These are phyloP conservation scores for Macrophomina pseudophaseolina DNA, from an alignment of 2,329 filamentous ascomycete genomes.

Conservation along the genomic window DNA sequence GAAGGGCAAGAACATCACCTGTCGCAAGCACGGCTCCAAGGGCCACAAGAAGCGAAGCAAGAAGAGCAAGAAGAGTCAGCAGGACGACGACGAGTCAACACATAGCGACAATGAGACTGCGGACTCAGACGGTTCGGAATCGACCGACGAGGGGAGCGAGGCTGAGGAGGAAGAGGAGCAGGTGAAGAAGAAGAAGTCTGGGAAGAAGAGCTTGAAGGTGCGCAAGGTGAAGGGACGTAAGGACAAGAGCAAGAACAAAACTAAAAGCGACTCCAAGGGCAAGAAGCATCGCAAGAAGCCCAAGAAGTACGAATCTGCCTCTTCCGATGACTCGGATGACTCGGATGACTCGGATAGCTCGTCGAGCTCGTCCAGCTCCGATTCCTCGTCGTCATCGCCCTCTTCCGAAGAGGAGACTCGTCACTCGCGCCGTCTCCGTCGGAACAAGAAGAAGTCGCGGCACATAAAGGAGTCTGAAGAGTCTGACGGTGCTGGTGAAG, in stretches of 20 bases:
- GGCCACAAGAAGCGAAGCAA: constrained; percentile 25
- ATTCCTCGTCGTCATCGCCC: constrained; percentile 23
- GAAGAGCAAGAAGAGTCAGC: constrained; percentile 28
- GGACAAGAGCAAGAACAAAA: constrained; percentile 31
- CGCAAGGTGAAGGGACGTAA: constrained; percentile 38
- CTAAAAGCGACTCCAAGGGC: not conserved
- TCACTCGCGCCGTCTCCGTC: constrained; percentile 25
- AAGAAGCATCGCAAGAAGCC: constrained; percentile 34
- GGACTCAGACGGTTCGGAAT: constrained; percentile 31
- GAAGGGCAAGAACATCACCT: constrained; percentile 25
- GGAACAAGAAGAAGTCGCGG: constrained; percentile 28
- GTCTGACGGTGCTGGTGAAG: constrained; percentile 16
- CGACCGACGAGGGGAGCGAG: constrained; percentile 27
- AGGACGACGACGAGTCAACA: constrained; percentile 29
- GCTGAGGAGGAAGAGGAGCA: constrained; percentile 16
- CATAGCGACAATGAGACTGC: constrained; percentile 34
- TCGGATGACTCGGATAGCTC: constrained; percentile 34
- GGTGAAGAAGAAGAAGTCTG: constrained; percentile 27
- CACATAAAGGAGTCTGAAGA: constrained; percentile 19
- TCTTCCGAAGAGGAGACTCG: constrained; percentile 24
- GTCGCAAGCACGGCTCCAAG: constrained; percentile 1
- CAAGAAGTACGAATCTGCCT: constrained; percentile 35
- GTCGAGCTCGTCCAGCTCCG: not conserved
- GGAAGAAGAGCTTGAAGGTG: constrained; percentile 37
- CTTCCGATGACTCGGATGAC: constrained; percentile 33